These are phyloP conservation scores for Ceraceosorus guamensis DNA, from an alignment of 1,284 basidiomycete species.

Conservation along the genomic window DNA sequence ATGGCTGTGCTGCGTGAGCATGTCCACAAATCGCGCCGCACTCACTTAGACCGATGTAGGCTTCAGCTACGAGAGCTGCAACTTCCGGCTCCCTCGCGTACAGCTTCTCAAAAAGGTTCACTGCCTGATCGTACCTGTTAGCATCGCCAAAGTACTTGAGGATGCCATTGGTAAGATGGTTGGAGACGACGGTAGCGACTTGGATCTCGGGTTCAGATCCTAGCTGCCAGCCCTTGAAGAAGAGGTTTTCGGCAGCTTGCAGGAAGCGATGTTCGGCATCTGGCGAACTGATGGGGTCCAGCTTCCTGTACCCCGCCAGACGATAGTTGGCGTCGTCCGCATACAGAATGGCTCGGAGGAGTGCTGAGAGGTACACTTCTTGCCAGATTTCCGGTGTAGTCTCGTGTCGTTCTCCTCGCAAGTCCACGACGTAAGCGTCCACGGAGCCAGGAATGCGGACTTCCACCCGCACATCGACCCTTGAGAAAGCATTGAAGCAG, in stretches of 20 bases:
- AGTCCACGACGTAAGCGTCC: slow-evolving; percentile 84
- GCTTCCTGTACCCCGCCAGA: slow-evolving; percentile 85
- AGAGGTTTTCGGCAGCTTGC: slow-evolving; percentile 80
- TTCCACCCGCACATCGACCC: slow-evolving; percentile 92
- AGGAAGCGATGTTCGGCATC: slow-evolving; percentile 87
- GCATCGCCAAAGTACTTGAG: slow-evolving; percentile 96
- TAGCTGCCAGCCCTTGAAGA: slow-evolving; percentile 90
- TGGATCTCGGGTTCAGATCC: slow-evolving; percentile 98
- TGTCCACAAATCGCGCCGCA: neutral
- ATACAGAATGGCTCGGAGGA: slow-evolving; percentile 84
- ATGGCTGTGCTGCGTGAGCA: neutral
- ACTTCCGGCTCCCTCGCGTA: slow-evolving; percentile 80
- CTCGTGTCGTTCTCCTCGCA: slow-evolving; percentile 87
- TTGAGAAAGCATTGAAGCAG: slow-evolving; percentile 96
- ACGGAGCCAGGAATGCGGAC: slow-evolving; percentile 98
- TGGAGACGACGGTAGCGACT: slow-evolving; percentile 93
- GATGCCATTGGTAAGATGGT: slow-evolving; percentile 87
- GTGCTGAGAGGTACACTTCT: slow-evolving; percentile 89
- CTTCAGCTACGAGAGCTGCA: slow-evolving; percentile 74
- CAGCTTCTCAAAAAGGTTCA: slow-evolving; percentile 90
- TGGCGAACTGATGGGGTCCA: slow-evolving; percentile 83
- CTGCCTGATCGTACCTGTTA: slow-evolving; percentile 73
- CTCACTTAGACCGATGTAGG: slow-evolving; percentile 92
- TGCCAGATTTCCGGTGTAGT: slow-evolving; percentile 90
- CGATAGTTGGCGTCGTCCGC: slow-evolving; percentile 88